These are phyloP conservation scores for Dictyostelium capitatum DNA, from an alignment of 78 protist genomes.

Conservation along the genomic window DNA sequence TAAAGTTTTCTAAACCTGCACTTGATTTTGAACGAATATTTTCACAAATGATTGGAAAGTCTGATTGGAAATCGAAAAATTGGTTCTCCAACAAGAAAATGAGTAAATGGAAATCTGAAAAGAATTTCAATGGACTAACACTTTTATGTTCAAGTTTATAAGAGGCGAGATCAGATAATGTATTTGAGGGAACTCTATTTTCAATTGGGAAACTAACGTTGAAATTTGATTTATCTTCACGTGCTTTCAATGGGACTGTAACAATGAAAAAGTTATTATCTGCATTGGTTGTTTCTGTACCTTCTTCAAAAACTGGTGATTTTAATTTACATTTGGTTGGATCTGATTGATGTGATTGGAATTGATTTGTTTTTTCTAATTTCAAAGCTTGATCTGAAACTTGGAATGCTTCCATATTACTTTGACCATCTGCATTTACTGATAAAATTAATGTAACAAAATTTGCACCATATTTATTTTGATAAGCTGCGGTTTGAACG, in stretches of 20 bases:
- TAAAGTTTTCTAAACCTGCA: not conserved
- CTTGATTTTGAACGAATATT: constrained; percentile 28
- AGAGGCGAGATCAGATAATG: constrained; percentile 33
- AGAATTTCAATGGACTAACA: constrained; percentile 37
- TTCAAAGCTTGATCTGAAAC: constrained; percentile 73
- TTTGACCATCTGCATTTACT: constrained; percentile 47
- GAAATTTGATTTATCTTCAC: constrained; percentile 59
- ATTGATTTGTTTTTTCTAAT: constrained; percentile 46
- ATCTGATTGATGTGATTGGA: constrained; percentile 30
- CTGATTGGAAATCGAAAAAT: constrained; percentile 31
- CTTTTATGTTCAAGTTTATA: constrained; percentile 58
- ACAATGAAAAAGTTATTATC: constrained; percentile 70
- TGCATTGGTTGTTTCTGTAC: constrained; percentile 47
- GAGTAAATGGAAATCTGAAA: constrained; percentile 74
- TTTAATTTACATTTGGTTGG: constrained; percentile 69
- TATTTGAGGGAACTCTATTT: constrained; percentile 38
- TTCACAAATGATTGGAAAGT: constrained; percentile 67
- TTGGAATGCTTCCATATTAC: constrained; percentile 76
- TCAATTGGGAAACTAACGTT: constrained; percentile 24
- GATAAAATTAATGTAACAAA: constrained; percentile 59
- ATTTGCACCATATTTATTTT: constrained; percentile 48
- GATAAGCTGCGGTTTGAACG: constrained; percentile 47
- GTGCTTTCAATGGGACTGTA: constrained; percentile 69
- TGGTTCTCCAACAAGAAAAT: constrained; percentile 25
- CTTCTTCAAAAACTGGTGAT: constrained; percentile 66